Evolutionary conservation across 148 eudicot genomes (phyloP).

Genomic region (Rheum nobile): DNA sequence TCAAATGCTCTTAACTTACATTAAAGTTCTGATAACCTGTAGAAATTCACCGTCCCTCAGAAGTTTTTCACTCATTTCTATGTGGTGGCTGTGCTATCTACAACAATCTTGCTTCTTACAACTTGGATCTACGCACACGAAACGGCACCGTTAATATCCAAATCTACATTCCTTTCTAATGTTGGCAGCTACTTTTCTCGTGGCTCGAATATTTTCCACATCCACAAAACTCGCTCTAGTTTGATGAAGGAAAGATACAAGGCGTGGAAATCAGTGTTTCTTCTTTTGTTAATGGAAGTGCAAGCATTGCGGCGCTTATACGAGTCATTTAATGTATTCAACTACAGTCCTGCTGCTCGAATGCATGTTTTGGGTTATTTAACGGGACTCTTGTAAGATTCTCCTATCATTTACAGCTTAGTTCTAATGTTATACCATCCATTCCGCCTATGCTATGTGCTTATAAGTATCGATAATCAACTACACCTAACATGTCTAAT

Average conservation of each 20-base stretch:
- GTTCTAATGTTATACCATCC: neutral
- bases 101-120: no score
- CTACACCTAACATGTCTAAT: neutral
- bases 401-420: neutral
- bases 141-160: constrained; percentile 11
- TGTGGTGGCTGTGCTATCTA: constrained; percentile 24
- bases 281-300: constrained; percentile 76
- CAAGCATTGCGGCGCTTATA: constrained; percentile 65
- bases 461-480: no score
- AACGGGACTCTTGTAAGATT: constrained; percentile 73
- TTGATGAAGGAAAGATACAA: constrained; percentile 21
- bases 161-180: constrained; percentile 42
- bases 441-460: neutral
- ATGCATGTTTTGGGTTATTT: constrained; percentile 79
- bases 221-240: constrained; percentile 22
- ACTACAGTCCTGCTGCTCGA: constrained; percentile 71
- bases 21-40: constrained; percentile 18
- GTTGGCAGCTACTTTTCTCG: constrained; percentile 56
- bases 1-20: constrained; percentile 12
- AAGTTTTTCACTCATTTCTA: constrained; percentile 78
- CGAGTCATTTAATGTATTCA: constrained; percentile 65
- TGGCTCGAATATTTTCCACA: constrained; percentile 39
- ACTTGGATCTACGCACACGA: no score
- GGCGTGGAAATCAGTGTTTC: constrained; percentile 62
- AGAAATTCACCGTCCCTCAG: constrained; percentile 80